These are phyloP conservation scores for Filobasidium uniguttulatum DNA, from an alignment of 1,284 basidiomycete species.

Conservation along the genomic window DNA sequence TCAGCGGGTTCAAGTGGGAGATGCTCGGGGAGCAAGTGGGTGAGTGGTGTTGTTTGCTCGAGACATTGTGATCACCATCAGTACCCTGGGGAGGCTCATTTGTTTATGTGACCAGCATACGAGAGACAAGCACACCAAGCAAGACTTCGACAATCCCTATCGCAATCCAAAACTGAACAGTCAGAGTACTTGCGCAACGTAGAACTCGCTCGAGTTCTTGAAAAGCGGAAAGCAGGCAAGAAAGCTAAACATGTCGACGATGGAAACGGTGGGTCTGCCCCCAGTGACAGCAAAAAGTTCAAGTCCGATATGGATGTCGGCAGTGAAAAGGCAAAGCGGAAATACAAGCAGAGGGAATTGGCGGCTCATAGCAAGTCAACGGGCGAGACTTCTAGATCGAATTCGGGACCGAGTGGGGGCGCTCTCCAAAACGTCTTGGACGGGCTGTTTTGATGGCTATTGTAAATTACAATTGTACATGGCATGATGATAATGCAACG, in stretches of 20 bases:
- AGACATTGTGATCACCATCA: neutral
- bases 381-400: neutral
- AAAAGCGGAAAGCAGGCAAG: conserved; percentile 66
- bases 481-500: too few species aligned
- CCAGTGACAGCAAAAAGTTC: neutral
- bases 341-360: neutral
- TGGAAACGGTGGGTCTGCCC: too few species aligned
- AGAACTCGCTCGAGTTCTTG: conserved; percentile 78
- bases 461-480: too few species aligned
- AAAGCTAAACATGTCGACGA: conserved; percentile 27
- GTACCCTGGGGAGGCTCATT: neutral
- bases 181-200: conserved; percentile 88
- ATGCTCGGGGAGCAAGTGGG: conserved; percentile 98
- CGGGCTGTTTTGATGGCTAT: neutral
- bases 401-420: neutral
- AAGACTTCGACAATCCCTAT: conserved; percentile 74
- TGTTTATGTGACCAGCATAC: conserved; percentile 54
- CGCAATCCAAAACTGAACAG: conserved; percentile 78
- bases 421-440: neutral
- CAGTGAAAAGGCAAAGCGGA: neutral
- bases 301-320: neutral
- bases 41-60: conserved; percentile 39
- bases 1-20: conserved; percentile 96
- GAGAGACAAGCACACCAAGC: conserved; percentile 81
- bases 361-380: neutral